Evolutionary conservation across 768 basidiomycete species (phyloP).

Genomic region (Lepiota brunneoincarnata): DNA sequence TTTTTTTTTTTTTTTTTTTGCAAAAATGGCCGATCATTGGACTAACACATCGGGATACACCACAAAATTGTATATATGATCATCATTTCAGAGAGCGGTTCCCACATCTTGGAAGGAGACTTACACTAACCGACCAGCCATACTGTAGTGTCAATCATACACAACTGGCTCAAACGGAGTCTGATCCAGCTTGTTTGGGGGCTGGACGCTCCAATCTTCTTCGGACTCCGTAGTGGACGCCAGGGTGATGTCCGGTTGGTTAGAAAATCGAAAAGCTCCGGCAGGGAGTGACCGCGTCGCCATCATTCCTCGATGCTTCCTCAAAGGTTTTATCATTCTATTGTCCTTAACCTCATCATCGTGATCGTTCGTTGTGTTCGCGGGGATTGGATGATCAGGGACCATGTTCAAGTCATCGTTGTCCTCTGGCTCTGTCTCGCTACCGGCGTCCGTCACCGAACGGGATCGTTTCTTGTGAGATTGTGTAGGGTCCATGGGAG

Average conservation of each 20-base stretch:
- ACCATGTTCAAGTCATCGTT: not conserved
- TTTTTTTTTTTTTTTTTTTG: no score
- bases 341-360: not conserved
- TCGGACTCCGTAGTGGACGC: constrained; percentile 1
- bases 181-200: not conserved
- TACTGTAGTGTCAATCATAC: not conserved
- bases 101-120: not conserved
- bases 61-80: not conserved
- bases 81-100: not conserved
- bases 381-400: not conserved
- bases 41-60: constrained; percentile 7
- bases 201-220: constrained; percentile 8
- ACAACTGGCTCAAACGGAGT: not conserved
- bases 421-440: constrained; percentile 11
- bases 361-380: not conserved
- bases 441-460: constrained; percentile 23
- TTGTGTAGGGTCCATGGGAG: constrained; percentile 9
- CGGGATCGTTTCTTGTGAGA: constrained; percentile 34
- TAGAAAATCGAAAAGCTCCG: constrained; percentile 19
- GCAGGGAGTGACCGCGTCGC: constrained; percentile 37
- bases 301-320: constrained; percentile 29
- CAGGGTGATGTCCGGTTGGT: constrained; percentile 1
- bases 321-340: constrained; percentile 35
- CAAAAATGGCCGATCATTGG: not conserved
- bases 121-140: not conserved